Conservation (phyloP, 176 grass and related monocot species). For the Rhynchospora breviuscula region DNA sequence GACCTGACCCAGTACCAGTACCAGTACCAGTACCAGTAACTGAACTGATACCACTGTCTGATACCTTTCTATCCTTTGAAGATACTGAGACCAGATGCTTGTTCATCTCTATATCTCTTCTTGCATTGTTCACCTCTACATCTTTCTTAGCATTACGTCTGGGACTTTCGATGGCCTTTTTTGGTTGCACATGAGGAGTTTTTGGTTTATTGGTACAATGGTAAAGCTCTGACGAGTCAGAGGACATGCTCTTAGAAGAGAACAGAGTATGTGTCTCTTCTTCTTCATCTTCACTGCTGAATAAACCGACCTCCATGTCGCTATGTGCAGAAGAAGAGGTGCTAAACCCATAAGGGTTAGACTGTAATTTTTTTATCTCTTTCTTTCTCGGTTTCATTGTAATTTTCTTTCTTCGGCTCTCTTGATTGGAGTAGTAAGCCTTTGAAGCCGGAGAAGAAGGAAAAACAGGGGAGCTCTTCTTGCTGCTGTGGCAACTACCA, state of each 20-base stretch:
- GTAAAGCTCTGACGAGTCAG: slow-evolving; percentile 68
- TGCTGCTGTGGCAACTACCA: slow-evolving; percentile 1
- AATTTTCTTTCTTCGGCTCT: slow-evolving; percentile 11
- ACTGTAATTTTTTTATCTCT: slow-evolving; percentile 4
- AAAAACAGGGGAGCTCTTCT: slow-evolving; percentile 28
- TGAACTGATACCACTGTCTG: background rate
- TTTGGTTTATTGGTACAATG: slow-evolving; percentile 15
- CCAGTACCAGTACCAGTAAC: slow-evolving; percentile 6
- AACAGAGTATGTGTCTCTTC: slow-evolving; percentile 55
- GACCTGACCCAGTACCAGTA: background rate
- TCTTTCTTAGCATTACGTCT: background rate
- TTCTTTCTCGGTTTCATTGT: background rate
- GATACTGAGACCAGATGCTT: slow-evolving; percentile 26
- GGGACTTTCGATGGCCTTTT: background rate
- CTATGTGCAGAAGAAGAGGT: slow-evolving; percentile 42
- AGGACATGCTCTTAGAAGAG: slow-evolving; percentile 76
- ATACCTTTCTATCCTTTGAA: slow-evolving; percentile 5
- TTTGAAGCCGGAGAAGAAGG: slow-evolving; percentile 35
- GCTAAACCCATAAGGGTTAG: slow-evolving; percentile 31
- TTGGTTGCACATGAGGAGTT: background rate
- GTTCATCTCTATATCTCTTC: slow-evolving; percentile 2
- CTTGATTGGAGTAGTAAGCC: slow-evolving; percentile 24
- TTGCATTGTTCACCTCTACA: slow-evolving; percentile 7
- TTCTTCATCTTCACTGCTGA: slow-evolving; percentile 46
- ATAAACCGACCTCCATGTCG: slow-evolving; percentile 40